Evolutionary conservation across 768 basidiomycete genomes (phyloP).

Genomic region (Boletus insuetus): DNA sequence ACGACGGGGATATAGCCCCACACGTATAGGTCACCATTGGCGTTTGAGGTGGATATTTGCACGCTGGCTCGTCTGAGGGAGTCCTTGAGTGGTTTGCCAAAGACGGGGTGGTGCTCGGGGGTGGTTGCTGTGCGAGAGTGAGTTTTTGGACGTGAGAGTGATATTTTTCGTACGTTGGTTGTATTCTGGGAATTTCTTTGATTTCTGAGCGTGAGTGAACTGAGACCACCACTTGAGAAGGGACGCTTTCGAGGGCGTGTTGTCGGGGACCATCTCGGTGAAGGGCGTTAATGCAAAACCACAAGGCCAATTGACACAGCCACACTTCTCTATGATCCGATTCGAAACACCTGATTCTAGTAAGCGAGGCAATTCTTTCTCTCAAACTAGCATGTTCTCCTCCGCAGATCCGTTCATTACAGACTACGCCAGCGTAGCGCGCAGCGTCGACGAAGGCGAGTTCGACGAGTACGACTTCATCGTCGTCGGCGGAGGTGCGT

Average conservation of each 20-base stretch:
- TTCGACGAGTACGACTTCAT: conserved; percentile 46
- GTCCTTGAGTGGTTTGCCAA: conserved; percentile 81
- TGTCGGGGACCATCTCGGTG: conserved; percentile 29
- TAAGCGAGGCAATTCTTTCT: too few relatives aligned
- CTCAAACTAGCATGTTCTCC: too few relatives aligned
- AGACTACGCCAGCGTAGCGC: background rate
- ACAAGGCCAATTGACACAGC: conserved; percentile 15
- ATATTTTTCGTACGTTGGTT: conserved; percentile 36
- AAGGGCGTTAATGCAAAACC: background rate
- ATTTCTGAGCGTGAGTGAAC: conserved; percentile 62
- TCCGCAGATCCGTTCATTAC: background rate
- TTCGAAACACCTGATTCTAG: too few relatives aligned
- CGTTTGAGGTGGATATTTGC: conserved; percentile 87
- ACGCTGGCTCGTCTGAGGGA: conserved; percentile 86
- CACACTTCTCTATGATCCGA: conserved; percentile 10
- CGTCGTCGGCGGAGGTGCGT: conserved; percentile 52
- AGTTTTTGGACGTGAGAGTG: background rate
- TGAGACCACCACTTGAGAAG: conserved; percentile 84
- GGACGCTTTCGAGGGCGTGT: conserved; percentile 46
- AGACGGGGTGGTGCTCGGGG: conserved; percentile 56
- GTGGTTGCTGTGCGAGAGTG: conserved; percentile 19
- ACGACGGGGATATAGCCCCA: conserved; percentile 97
- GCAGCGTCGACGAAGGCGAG: conserved; percentile 1
- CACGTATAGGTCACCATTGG: conserved; percentile 79
- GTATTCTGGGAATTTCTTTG: conserved; percentile 54